These are phyloP conservation scores for Trifolium pratense DNA, from an alignment of 306 rosid species.

Conservation along the genomic window DNA sequence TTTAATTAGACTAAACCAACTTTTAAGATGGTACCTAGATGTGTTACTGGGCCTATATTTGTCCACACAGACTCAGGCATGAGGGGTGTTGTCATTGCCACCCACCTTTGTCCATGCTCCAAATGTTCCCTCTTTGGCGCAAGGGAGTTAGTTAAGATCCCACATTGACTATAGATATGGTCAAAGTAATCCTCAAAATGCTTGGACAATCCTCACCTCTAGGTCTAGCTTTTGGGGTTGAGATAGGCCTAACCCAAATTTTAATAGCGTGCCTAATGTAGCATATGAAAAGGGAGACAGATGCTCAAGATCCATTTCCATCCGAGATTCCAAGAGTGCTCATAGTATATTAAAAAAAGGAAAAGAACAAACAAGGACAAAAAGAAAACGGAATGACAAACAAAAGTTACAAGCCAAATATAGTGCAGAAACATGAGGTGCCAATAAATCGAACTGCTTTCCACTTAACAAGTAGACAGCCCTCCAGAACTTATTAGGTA, in stretches of 20 bases:
- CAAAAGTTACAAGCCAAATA: conserved; percentile 15
- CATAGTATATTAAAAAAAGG: not conserved
- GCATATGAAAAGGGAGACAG: conserved; percentile 32
- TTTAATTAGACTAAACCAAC: not conserved
- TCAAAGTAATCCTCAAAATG: conserved; percentile 1
- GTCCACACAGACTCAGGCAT: not conserved
- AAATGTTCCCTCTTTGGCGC: not conserved
- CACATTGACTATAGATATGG: not conserved
- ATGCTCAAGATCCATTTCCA: conserved; percentile 29
- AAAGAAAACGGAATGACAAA: conserved; percentile 8
- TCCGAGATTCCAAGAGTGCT: conserved; percentile 13
- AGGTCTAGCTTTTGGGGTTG: not conserved
- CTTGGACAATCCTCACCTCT: conserved; percentile 1
- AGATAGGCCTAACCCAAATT: not conserved
- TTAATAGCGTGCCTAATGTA: conserved; percentile 10
- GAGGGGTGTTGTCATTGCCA: not conserved
- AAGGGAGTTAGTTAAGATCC: not conserved
- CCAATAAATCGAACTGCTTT: conserved; percentile 2
- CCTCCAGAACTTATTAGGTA: conserved; percentile 24
- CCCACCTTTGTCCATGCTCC: not conserved
- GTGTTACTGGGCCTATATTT: not conserved
- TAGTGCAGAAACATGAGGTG: conserved; percentile 10
- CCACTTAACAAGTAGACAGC: conserved; percentile 19
- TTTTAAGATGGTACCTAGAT: not conserved
- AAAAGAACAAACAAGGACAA: conserved; percentile 15